phyloP scores from a whole-genome alignment of 805 yeast species.

The Hanseniaspora pseudoguilliermondii region DNA sequence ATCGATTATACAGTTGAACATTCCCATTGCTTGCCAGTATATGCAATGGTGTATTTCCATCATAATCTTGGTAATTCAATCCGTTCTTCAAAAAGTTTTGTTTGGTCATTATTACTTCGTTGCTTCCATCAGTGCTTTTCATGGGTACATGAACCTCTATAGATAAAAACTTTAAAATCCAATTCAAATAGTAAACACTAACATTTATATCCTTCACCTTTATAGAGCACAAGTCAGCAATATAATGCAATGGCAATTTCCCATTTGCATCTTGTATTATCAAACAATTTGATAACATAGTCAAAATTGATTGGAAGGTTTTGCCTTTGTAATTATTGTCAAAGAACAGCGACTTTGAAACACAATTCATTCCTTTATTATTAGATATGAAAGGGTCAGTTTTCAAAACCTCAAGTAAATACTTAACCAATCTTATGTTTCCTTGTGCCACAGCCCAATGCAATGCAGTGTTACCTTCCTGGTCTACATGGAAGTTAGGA shows the following conservation, averaged over 20 bases:
- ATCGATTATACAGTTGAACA: constrained; percentile 24
- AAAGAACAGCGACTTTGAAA: constrained; percentile 57
- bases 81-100: constrained; percentile 37
- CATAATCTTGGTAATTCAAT: constrained; percentile 61
- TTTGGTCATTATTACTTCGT: constrained; percentile 27
- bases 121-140: neutral
- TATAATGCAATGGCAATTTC: constrained; percentile 60
- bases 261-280: constrained; percentile 62
- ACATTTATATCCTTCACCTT: constrained; percentile 36
- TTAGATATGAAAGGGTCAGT: constrained; percentile 47
- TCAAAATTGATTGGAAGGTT: constrained; percentile 46
- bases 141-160: constrained; percentile 5
- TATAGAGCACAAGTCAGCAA: constrained; percentile 42
- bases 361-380: constrained; percentile 51
- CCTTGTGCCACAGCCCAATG: constrained; percentile 86
- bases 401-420: constrained; percentile 41
- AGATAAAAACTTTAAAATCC: constrained; percentile 34
- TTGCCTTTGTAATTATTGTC: constrained; percentile 57
- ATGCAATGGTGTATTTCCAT: constrained; percentile 79
- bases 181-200: constrained; percentile 44
- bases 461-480: constrained; percentile 67
- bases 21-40: constrained; percentile 40
- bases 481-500: constrained; percentile 57
- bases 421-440: constrained; percentile 43
- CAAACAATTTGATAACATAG: constrained; percentile 50